These are phyloP conservation scores for Phaffomyces thermotolerans DNA, from an alignment of 805 yeast species.

Conservation along the genomic window DNA sequence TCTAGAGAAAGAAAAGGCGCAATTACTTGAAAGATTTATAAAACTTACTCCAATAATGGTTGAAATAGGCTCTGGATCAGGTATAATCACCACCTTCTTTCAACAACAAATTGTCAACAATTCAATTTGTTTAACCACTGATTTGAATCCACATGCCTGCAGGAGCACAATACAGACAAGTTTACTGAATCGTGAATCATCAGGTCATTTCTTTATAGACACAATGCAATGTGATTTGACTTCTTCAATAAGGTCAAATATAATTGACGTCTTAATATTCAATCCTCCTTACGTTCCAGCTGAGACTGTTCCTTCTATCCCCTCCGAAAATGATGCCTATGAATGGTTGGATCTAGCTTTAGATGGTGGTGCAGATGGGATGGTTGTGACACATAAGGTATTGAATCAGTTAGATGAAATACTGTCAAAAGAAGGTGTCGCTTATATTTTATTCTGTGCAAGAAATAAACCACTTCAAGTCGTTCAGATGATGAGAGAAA, in stretches of 20 bases:
- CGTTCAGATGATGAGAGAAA: constrained; percentile 35
- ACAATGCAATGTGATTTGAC: constrained; percentile 53
- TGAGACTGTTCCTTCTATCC: constrained; percentile 58
- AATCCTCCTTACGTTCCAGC: constrained; percentile 98
- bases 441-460: constrained; percentile 88
- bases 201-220: constrained; percentile 28
- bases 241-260: constrained; percentile 34
- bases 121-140: constrained; percentile 60
- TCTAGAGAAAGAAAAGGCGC: constrained; percentile 51
- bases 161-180: constrained; percentile 41
- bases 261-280: constrained; percentile 71
- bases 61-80: constrained; percentile 92
- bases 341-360: constrained; percentile 87
- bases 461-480: constrained; percentile 73
- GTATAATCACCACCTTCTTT: constrained; percentile 76
- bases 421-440: constrained; percentile 58
- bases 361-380: constrained; percentile 85
- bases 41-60: constrained; percentile 47
- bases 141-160: constrained; percentile 76
- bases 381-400: constrained; percentile 71
- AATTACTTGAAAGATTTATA: constrained; percentile 27
- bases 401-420: constrained; percentile 46
- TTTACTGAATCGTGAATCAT: constrained; percentile 22
- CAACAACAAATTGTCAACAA: constrained; percentile 48
- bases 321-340: constrained; percentile 40